Conservation (phyloP, 2,329 filamentous ascomycete species). For the Acephala macrosclerotiorum region DNA sequence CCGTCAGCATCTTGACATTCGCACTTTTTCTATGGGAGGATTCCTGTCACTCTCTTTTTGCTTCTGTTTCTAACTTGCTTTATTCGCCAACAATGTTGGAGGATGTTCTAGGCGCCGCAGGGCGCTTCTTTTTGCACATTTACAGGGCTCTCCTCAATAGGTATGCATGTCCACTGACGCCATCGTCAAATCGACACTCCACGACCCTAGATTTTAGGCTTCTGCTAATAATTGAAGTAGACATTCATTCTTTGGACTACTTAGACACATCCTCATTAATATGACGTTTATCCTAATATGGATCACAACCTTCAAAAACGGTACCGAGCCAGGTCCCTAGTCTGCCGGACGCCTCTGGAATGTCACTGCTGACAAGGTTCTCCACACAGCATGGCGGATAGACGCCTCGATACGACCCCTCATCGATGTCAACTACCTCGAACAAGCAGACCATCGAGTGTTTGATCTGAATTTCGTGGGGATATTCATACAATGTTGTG, state of each 20-base stretch:
- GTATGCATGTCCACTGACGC: conserved; percentile 22
- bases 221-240: conserved; percentile 25
- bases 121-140: conserved; percentile 38
- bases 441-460: conserved; percentile 34
- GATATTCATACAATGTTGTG: conserved; percentile 33
- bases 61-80: background rate
- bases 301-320: conserved; percentile 43
- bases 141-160: conserved; percentile 40
- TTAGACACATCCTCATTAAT: conserved; percentile 40
- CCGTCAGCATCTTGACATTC: background rate
- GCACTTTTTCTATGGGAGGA: background rate
- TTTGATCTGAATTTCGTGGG: conserved; percentile 37
- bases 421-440: conserved; percentile 39
- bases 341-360: background rate
- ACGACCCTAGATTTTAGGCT: background rate
- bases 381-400: conserved; percentile 38
- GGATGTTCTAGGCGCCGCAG: conserved; percentile 25
- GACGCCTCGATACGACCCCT: conserved; percentile 37
- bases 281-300: conserved; percentile 40
- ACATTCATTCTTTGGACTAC: conserved; percentile 40
- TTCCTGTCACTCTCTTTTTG: conserved; percentile 4
- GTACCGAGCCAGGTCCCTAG: conserved; percentile 21
- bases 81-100: conserved; percentile 20
- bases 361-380: conserved; percentile 17
- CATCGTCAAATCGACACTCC: background rate